Conservation (phyloP, 2,329 filamentous ascomycete genomes). For the Dactylellina leptospora region DNA sequence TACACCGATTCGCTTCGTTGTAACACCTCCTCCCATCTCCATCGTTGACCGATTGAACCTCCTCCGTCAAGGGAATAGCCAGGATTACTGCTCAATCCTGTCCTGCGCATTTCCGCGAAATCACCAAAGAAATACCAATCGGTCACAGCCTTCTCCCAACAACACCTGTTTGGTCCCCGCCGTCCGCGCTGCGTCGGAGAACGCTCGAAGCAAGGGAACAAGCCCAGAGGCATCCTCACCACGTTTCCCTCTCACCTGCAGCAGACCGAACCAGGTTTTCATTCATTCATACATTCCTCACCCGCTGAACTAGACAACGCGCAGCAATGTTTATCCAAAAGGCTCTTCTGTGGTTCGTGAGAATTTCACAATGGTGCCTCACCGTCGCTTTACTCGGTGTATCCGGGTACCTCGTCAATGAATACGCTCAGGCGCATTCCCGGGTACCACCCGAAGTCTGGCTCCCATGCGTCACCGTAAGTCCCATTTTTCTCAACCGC, state of each 20-base stretch:
- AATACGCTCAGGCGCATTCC: conserved; percentile 42
- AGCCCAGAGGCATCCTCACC: not conserved
- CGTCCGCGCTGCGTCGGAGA: conserved; percentile 8
- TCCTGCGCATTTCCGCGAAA: too few species aligned
- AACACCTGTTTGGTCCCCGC: not conserved
- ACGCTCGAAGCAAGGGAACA: not conserved
- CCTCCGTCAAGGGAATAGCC: not conserved
- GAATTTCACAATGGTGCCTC: conserved; percentile 45
- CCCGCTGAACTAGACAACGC: not conserved
- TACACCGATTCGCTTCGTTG: conserved; percentile 26
- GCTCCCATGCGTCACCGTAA: conserved; percentile 50
- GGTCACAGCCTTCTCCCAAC: too few species aligned
- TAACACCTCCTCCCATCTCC: not conserved
- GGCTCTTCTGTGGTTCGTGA: conserved; percentile 42
- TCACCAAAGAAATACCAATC: too few species aligned
- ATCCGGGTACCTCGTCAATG: conserved; percentile 46
- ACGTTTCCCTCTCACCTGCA: conserved; percentile 3
- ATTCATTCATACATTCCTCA: not conserved
- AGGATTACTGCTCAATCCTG: conserved; percentile 20
- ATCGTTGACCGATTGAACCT: not conserved
- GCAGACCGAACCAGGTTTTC: not conserved
- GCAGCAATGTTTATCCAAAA: conserved; percentile 43
- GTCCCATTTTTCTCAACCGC: not conserved
- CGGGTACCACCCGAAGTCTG: conserved; percentile 40
- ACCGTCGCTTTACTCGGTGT: conserved; percentile 40